Evolutionary conservation across 2,329 filamentous ascomycete genomes (phyloP), one percentile per base, ranked within the genome.

Genomic region (Neoscytalidium dimidiatum): DNA sequence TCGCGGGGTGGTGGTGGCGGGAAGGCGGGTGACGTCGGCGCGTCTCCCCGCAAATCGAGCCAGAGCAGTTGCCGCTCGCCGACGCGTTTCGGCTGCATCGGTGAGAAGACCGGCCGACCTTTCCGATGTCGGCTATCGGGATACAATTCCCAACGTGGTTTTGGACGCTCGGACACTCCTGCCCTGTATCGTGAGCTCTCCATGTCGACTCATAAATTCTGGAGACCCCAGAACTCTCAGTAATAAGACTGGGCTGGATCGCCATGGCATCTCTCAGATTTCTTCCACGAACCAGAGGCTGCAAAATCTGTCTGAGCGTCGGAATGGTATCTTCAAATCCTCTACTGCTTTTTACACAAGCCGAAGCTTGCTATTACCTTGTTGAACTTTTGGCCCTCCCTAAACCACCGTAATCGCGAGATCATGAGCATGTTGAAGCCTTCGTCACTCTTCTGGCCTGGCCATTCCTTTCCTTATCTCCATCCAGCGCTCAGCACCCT

Each of bases 351-450:
- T 33, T 17, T 44, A n/a, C 38, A 23, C 56, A 60, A 46, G 56
- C 56, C 33, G 17, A 11, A 11, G 56, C 56, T 41, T 60, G 56
- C 56, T 60, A 60, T 60, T 60, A 60, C n/a, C n/a, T n/a, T 60
- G 38, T 60, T 60, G 56, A 60, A 60, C 56, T 48, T 60, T 60
- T 46, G 7, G 4, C 14, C 23, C n/a, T 29, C 4, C 23, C 23
- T 13, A 23, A 43, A n/a, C 23, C 53, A 8, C 6, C 23, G 44
- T 44, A 8, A 7, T 29, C 33, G 19, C 33, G 7, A n/a, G 5
- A 29, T 43, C 33, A 35, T 33, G 41, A 41, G 56, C 56, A 26
- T 60, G 56, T 60, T 60, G 56, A 60, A 60, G 56, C 56, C 56
- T 46, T 46, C 2, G n/a, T n/a, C n/a, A n/a, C n/a, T 9, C 13